A percentile compares a stretch with the other conserved stretches of the same genome.
These are phyloP conservation scores for Garcia nutans DNA, from an alignment of 345 rosid genomes.

Conservation along the genomic window DNA sequence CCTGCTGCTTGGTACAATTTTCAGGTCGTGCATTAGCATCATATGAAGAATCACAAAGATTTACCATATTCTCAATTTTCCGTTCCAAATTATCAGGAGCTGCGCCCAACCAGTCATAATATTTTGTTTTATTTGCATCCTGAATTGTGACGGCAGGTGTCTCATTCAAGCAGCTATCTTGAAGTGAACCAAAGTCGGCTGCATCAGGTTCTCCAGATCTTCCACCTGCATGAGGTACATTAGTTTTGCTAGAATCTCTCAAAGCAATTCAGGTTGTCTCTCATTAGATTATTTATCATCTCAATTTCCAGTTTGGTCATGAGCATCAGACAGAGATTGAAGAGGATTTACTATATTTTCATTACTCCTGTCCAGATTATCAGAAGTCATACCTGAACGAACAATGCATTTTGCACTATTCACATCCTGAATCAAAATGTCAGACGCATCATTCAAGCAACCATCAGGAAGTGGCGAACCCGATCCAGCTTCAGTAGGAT, in stretches of 20 bases:
- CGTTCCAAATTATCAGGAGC: constrained; percentile 9
- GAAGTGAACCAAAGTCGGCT: constrained; percentile 28
- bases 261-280: constrained; percentile 26
- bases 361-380: constrained; percentile 6
- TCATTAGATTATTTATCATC: constrained; percentile 17
- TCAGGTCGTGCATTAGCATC: constrained; percentile 1
- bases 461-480: constrained; percentile 17
- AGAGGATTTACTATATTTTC: constrained; percentile 3
- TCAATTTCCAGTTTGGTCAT: constrained; percentile 9
- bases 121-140: neutral
- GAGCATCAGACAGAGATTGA: neutral
- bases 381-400: constrained; percentile 1
- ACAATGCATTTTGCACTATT: neutral
- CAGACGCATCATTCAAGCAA: constrained; percentile 26
- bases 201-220: constrained; percentile 28
- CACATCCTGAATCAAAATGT: constrained; percentile 19
- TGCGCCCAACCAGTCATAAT: neutral
- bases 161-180: constrained; percentile 27
- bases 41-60: constrained; percentile 2
- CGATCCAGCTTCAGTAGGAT: constrained; percentile 30
- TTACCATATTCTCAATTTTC: constrained; percentile 3
- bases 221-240: constrained; percentile 17
- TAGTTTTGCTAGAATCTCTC: constrained; percentile 22
- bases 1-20: neutral
- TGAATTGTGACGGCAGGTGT: constrained; percentile 22